Evolutionary conservation across 768 basidiomycete genomes (phyloP).

Genomic region (Tricholomella constricta): DNA sequence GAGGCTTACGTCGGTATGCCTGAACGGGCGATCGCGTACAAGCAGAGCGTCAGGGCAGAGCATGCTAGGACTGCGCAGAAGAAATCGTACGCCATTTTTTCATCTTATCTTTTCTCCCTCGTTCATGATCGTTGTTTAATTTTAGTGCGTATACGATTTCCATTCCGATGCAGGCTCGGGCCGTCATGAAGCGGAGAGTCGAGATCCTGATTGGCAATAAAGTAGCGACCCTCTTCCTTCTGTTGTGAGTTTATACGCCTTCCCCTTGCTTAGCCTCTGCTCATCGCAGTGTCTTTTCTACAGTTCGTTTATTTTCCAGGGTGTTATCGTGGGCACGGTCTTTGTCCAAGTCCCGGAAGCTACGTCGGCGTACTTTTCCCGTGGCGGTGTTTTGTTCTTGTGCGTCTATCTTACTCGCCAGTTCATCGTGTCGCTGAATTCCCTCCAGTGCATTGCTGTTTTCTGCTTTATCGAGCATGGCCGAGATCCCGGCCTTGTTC

Average conservation of each 20-base stretch:
- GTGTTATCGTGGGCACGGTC: slow-evolving; percentile 59
- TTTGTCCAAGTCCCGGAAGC: slow-evolving; percentile 58
- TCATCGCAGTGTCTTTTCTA: neutral
- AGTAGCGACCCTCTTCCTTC: slow-evolving; percentile 27
- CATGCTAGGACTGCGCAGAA: slow-evolving; percentile 47
- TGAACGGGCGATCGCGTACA: slow-evolving; percentile 42
- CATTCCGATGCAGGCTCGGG: slow-evolving; percentile 37
- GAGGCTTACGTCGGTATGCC: slow-evolving; percentile 44
- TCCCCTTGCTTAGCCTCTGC: neutral
- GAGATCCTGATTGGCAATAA: slow-evolving; percentile 40
- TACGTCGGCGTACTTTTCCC: slow-evolving; percentile 70
- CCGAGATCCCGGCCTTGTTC: slow-evolving; percentile 68
- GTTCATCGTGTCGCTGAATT: slow-evolving; percentile 1
- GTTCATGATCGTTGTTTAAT: neutral
- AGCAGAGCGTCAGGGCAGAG: slow-evolving; percentile 48
- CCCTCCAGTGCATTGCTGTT: slow-evolving; percentile 55
- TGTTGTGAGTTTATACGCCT: slow-evolving; percentile 26
- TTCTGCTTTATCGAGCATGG: slow-evolving; percentile 57
- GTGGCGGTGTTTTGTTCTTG: slow-evolving; percentile 81
- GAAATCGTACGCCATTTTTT: slow-evolving; percentile 24
- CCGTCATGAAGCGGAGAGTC: slow-evolving; percentile 40
- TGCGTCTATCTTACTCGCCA: slow-evolving; percentile 28
- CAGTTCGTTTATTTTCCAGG: slow-evolving; percentile 56
- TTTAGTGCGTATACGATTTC: slow-evolving; percentile 38
- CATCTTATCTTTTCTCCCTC: neutral